Evolutionary conservation across 805 yeast species (phyloP).

Genomic region (Yamadazyma laniorum): DNA sequence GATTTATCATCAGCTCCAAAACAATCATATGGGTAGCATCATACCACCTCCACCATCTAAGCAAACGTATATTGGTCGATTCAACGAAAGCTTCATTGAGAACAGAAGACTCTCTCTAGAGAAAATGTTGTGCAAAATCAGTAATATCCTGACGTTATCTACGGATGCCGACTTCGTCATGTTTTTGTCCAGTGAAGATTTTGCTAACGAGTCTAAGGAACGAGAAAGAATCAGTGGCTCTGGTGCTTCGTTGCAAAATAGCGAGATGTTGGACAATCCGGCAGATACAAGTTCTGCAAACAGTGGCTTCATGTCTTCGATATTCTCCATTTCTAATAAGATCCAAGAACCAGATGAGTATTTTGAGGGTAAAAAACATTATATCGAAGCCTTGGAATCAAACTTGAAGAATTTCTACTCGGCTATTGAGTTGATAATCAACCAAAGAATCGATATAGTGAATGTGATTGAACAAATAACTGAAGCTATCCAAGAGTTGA

Average conservation of each 20-base stretch:
- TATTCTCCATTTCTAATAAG: conserved; percentile 67
- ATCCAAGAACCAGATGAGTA: conserved; percentile 76
- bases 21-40: conserved; percentile 84
- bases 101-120: conserved; percentile 81
- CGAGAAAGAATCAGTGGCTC: conserved; percentile 61
- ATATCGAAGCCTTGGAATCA: conserved; percentile 67
- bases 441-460: conserved; percentile 74
- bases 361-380: conserved; percentile 65
- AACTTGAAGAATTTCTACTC: conserved; percentile 68
- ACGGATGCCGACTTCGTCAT: conserved; percentile 73
- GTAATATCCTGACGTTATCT: conserved; percentile 53
- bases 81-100: conserved; percentile 87
- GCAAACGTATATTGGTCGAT: conserved; percentile 89
- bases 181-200: conserved; percentile 74
- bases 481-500: conserved; percentile 51
- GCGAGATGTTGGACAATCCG: conserved; percentile 36
- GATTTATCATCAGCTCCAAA: conserved; percentile 85
- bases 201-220: conserved; percentile 64
- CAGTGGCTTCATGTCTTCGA: conserved; percentile 62
- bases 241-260: conserved; percentile 41
- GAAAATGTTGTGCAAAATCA: conserved; percentile 76
- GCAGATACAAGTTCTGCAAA: conserved; percentile 23
- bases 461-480: conserved; percentile 68
- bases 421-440: conserved; percentile 69
- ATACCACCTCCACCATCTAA: conserved; percentile 94